These are phyloP conservation scores for Ananas comosus DNA, from an alignment of 176 grass and related monocot species.

Conservation along the genomic window DNA sequence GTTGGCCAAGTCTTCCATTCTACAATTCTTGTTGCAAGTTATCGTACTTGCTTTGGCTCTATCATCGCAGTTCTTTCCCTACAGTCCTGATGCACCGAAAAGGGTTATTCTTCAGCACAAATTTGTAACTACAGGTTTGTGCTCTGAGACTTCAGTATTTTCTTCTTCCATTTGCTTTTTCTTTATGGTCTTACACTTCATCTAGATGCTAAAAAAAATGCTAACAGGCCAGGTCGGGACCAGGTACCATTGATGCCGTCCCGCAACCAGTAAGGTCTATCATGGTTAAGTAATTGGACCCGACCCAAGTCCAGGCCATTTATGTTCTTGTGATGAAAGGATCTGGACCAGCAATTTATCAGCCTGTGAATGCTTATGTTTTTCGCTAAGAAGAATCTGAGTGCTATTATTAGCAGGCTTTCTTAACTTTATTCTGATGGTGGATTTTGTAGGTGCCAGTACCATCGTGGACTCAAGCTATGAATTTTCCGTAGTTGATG, in stretches of 20 bases:
- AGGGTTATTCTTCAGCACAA: constrained; percentile 86
- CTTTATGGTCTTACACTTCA: not conserved
- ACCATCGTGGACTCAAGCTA: constrained; percentile 63
- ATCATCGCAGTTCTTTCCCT: constrained; percentile 92
- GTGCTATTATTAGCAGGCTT: constrained; percentile 11
- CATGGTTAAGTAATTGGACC: too few relatives aligned
- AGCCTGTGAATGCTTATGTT: not conserved
- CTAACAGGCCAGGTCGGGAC: too few relatives aligned
- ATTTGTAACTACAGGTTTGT: constrained; percentile 60
- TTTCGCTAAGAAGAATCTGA: not conserved
- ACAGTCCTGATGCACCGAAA: constrained; percentile 78
- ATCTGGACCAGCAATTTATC: too few relatives aligned
- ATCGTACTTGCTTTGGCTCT: constrained; percentile 69
- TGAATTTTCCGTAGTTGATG: constrained; percentile 83
- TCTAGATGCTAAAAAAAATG: not conserved
- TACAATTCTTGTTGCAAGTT: constrained; percentile 64
- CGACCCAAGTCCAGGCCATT: too few relatives aligned
- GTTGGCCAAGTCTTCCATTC: constrained; percentile 58
- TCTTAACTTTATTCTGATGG: constrained; percentile 11
- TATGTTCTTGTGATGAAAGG: too few relatives aligned
- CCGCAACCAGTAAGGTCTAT: too few relatives aligned
- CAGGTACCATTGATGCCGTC: too few relatives aligned
- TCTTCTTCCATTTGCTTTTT: not conserved
- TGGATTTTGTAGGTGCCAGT: constrained; percentile 50
- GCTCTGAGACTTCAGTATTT: not conserved